Percentiles rank a stretch among this genome's conserved stretches.
Conservation (phyloP, 768 basidiomycete species). For the Psilocybe tampanensis region DNA sequence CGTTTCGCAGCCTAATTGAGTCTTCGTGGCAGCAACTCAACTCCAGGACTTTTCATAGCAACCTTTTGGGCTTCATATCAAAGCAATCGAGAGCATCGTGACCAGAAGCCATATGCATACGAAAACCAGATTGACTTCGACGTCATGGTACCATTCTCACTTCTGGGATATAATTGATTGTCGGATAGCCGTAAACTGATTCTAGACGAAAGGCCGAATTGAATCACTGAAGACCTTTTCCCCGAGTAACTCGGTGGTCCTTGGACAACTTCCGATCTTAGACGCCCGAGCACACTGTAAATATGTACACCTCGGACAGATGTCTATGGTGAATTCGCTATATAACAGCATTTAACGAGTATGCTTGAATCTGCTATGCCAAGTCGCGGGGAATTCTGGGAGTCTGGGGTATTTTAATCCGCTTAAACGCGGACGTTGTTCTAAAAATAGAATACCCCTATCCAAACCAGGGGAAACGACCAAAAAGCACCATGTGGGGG, state of each 20-base stretch:
- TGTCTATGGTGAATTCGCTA: too few relatives aligned
- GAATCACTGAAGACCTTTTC: too few relatives aligned
- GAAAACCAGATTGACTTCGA: background rate
- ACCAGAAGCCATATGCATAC: background rate
- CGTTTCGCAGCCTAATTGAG: background rate
- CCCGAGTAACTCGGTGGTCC: too few relatives aligned
- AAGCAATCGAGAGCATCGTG: background rate
- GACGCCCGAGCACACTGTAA: too few relatives aligned
- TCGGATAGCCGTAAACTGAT: background rate
- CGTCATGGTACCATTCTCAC: constrained; percentile 2
- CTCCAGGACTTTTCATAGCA: background rate
- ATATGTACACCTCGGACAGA: too few relatives aligned
- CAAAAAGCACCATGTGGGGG: background rate
- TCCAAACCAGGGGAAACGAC: background rate
- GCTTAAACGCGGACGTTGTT: background rate
- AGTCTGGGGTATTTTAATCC: background rate
- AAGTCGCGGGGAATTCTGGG: background rate
- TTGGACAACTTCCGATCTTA: too few relatives aligned
- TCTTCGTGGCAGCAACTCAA: background rate
- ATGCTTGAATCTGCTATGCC: background rate
- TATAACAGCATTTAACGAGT: too few relatives aligned
- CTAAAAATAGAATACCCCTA: background rate
- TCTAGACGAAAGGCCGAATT: too few relatives aligned
- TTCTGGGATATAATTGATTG: background rate
- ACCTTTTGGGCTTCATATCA: background rate